These are phyloP conservation scores for Brassica incana DNA, from an alignment of 345 rosid genomes.

Conservation along the genomic window DNA sequence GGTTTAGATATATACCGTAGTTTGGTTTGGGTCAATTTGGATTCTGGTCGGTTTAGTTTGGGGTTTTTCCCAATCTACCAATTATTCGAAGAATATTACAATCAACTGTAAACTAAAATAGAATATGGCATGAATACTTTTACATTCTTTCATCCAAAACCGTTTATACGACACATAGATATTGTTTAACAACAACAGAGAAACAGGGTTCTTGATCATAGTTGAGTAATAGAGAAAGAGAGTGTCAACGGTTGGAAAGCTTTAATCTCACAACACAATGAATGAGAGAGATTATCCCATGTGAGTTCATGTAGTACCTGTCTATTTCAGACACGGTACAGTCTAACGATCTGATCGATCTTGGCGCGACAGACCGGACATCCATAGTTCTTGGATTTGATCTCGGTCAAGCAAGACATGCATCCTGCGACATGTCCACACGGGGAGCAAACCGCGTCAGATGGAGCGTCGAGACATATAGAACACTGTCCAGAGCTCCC, in stretches of 20 bases:
- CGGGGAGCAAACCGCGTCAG: conserved; percentile 87
- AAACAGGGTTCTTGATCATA: not conserved
- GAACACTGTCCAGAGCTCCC: conserved; percentile 57
- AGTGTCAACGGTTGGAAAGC: conserved; percentile 19
- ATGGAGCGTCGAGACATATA: conserved; percentile 89
- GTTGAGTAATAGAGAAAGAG: conserved; percentile 11
- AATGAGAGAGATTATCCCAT: conserved; percentile 4
- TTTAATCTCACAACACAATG: conserved; percentile 19
- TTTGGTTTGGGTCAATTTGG: no score
- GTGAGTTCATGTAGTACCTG: conserved; percentile 13
- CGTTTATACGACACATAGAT: conserved; percentile 1
- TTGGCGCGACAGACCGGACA: conserved; percentile 96
- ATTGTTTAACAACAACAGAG: not conserved
- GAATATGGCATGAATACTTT: conserved; percentile 1
- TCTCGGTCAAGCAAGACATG: conserved; percentile 83
- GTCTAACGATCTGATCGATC: conserved; percentile 71
- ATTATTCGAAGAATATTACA: no score
- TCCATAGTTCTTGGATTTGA: conserved; percentile 80
- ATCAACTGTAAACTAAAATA: no score
- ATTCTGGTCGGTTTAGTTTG: no score
- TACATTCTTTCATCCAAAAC: conserved; percentile 27
- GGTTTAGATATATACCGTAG: no score
- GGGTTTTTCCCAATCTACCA: no score
- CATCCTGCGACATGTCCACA: conserved; percentile 98
- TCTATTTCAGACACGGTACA: conserved; percentile 65